These are phyloP conservation scores for Pichia kudriavzevii DNA, from an alignment of 1,139 yeast species.

Conservation along the genomic window DNA sequence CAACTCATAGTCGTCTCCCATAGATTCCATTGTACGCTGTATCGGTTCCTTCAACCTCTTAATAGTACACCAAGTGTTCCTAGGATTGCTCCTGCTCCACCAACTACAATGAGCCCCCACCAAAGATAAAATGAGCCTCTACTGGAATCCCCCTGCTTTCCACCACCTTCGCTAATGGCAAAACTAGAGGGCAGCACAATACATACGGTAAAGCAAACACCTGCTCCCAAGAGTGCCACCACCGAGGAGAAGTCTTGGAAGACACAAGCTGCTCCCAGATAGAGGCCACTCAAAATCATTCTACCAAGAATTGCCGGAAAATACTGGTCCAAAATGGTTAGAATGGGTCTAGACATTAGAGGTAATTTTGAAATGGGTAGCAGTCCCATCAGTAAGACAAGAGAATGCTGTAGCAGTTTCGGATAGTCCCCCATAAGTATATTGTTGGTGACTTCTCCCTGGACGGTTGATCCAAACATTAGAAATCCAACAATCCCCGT, in stretches of 20 bases:
- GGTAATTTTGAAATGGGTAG: conserved; percentile 88
- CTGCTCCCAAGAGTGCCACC: conserved; percentile 77
- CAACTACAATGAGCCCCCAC: conserved; percentile 38
- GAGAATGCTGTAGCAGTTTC: conserved; percentile 47
- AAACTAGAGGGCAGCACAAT: conserved; percentile 69
- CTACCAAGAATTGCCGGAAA: conserved; percentile 14
- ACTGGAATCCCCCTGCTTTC: too few relatives aligned
- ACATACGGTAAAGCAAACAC: conserved; percentile 75
- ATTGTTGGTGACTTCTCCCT: conserved; percentile 79
- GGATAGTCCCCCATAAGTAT: conserved; percentile 66
- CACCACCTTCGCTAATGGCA: too few relatives aligned
- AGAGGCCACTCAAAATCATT: conserved; percentile 21
- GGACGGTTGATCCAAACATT: conserved; percentile 75
- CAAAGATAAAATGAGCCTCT: too few relatives aligned
- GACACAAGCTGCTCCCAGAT: conserved; percentile 46
- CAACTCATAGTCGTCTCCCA: not conserved
- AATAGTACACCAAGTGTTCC: conserved; percentile 38
- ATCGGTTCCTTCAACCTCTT: conserved; percentile 6
- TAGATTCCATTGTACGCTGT: not conserved
- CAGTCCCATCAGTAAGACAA: conserved; percentile 67
- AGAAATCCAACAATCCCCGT: conserved; percentile 78
- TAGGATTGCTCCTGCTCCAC: conserved; percentile 39
- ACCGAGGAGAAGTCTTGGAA: conserved; percentile 77
- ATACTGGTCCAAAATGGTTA: conserved; percentile 50
- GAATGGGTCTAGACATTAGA: conserved; percentile 77